A percentile compares a stretch with the other conserved stretches of the same genome.
These are phyloP conservation scores for Mucor racemosus DNA, from an alignment of 371 early-diverging fungal genomes.

Conservation along the genomic window DNA sequence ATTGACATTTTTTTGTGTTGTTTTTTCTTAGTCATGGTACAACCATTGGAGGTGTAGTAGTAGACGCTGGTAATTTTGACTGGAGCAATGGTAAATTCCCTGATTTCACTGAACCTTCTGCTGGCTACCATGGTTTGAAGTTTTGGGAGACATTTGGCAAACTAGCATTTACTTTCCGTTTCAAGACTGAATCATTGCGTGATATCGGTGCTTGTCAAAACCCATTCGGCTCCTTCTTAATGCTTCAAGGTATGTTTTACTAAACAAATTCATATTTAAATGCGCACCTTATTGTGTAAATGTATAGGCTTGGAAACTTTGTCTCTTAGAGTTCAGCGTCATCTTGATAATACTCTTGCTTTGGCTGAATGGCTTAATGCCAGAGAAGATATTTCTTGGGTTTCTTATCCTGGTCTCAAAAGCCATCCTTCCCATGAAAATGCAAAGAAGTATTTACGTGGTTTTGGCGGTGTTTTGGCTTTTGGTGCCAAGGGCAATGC, in stretches of 20 bases:
- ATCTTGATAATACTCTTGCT: constrained; percentile 75
- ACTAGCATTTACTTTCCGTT: constrained; percentile 72
- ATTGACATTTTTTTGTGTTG: not conserved
- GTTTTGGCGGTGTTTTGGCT: constrained; percentile 86
- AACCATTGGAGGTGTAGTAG: constrained; percentile 76
- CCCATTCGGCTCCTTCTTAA: constrained; percentile 86
- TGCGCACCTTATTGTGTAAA: not conserved
- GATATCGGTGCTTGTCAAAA: constrained; percentile 81
- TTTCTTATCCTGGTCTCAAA: constrained; percentile 83
- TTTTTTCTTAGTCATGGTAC: constrained; percentile 61
- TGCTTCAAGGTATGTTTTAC: constrained; percentile 68
- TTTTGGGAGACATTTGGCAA: constrained; percentile 86
- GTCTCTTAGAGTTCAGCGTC: constrained; percentile 88
- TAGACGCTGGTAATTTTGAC: constrained; percentile 85
- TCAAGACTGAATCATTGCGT: constrained; percentile 82
- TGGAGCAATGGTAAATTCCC: constrained; percentile 92
- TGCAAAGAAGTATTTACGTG: constrained; percentile 80
- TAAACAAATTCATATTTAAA: not conserved
- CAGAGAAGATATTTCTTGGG: constrained; percentile 74
- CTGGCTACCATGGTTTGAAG: constrained; percentile 84
- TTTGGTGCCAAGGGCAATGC: constrained; percentile 79
- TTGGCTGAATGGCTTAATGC: constrained; percentile 80
- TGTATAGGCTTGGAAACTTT: constrained; percentile 76
- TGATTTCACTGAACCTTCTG: constrained; percentile 81
- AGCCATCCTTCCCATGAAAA: constrained; percentile 71